Percentiles rank a stretch among this genome's conserved stretches.
These are phyloP conservation scores for Prunus yedoensis DNA, from an alignment of 331 rosid species.

Conservation along the genomic window DNA sequence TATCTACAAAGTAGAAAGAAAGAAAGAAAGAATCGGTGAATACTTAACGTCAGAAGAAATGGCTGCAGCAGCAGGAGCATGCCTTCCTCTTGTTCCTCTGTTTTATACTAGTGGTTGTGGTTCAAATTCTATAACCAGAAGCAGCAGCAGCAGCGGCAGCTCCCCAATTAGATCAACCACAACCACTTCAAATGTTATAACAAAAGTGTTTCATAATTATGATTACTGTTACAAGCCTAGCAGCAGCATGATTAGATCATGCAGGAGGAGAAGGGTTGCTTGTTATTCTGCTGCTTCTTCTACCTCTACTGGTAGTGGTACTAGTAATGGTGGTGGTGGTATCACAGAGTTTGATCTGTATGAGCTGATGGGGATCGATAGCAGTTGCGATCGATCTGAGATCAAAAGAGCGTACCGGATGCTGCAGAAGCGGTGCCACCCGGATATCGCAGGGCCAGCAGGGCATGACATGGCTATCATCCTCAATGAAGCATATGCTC, in stretches of 20 bases:
- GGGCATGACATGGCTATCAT: conserved; percentile 96
- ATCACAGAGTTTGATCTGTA: conserved; percentile 66
- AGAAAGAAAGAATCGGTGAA: not conserved
- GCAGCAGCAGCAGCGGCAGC: no score
- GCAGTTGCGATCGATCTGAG: conserved; percentile 56
- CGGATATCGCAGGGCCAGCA: conserved; percentile 81
- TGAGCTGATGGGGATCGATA: conserved; percentile 81
- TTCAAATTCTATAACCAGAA: not conserved
- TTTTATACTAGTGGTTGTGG: not conserved
- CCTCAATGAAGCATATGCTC: conserved; percentile 75
- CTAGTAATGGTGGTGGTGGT: not conserved
- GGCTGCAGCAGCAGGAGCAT: not conserved
- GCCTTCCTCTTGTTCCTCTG: not conserved
- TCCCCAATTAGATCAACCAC: not conserved
- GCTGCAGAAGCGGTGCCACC: conserved; percentile 90
- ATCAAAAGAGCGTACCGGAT: conserved; percentile 67
- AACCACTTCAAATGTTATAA: not conserved
- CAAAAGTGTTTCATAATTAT: not conserved
- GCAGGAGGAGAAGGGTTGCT: not conserved
- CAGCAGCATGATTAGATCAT: no score
- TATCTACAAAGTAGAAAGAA: not conserved
- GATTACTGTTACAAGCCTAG: no score
- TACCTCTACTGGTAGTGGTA: not conserved
- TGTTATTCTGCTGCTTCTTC: not conserved
- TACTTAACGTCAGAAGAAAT: not conserved